Base-by-base conservation (phyloP, 225 moss, liverwort and hornwort genomes). In the Anthoceros angustus region DNA sequence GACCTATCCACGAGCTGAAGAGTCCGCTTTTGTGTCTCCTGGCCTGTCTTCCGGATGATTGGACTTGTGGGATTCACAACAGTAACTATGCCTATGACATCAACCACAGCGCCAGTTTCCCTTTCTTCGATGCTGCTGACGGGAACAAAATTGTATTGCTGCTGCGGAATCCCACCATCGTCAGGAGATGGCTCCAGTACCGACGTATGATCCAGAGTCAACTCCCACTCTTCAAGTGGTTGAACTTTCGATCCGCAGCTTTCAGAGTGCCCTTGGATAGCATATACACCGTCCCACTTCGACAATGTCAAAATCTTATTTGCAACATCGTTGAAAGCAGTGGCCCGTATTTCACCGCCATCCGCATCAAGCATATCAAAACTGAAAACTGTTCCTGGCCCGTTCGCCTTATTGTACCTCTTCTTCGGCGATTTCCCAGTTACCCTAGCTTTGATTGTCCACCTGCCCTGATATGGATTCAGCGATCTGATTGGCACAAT, bases 1-100 rank as follows among this genome's bases (percentile, higher is more conserved):
- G 94, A 94, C 68, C 77, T 76, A 62, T 94, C 94, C 68, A 79
- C 84, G 74, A 94, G 66, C 67, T 78, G 78, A 41, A 94, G 81
- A 41, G 78, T 86, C 69, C 94, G 79, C 71, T 90, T 94, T 78
- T 83, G 77, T 8, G 94, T 75, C 75, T 94, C 94, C 12, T 86
- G 83, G 12, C 94, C 94, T 73, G 83, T 94, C 77, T 94, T 94
- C 49, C 84, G 83, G 77, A 94, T 72, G 14, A 94, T 87, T 40
- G 84, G 87, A 48, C 18, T 72, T 0, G 94, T 69, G 8, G 87
- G 91, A 64, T 90, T 86, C 12, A 94, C 84, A 39, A 79, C 77
- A 16, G 86, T 76, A n/a, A 86, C 91, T n/a, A 94, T 83, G 60
- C 94, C 94, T n/a, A 88, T 71, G 23, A 94, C 66, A 77, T 94